Conservation (phyloP, 352 stramenopile genomes). For the Halophytophthora batemanensis region DNA sequence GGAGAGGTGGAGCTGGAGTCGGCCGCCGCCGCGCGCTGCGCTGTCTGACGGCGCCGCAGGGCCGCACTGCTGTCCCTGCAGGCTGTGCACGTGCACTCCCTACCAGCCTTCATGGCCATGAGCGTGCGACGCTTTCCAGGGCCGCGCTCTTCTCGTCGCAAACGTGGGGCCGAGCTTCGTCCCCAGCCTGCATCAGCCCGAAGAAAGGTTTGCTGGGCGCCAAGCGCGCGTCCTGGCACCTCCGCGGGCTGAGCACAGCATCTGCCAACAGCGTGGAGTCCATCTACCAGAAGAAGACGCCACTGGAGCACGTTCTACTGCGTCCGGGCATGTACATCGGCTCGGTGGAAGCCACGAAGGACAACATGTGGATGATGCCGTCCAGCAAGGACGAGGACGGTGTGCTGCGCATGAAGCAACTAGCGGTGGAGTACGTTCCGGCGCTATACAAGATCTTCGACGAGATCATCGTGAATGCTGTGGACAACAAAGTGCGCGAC, state of each 20-base stretch:
- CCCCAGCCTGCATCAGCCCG: no score
- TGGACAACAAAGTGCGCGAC: slow-evolving; percentile 93
- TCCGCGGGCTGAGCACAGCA: slow-evolving; percentile 28
- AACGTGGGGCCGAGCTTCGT: no score
- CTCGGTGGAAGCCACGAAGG: slow-evolving; percentile 72
- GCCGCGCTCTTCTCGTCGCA: slow-evolving; percentile 1
- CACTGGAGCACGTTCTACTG: slow-evolving; percentile 88
- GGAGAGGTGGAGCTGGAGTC: slow-evolving; percentile 26
- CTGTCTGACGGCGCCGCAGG: slow-evolving; percentile 18
- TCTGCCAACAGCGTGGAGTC: slow-evolving; percentile 56
- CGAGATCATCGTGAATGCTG: slow-evolving; percentile 99
- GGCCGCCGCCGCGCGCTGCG: slow-evolving; percentile 22
- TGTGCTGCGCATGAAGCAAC: slow-evolving; percentile 60
- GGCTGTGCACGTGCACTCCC: neutral
- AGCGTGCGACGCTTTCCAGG: no score
- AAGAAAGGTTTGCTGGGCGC: slow-evolving; percentile 1
- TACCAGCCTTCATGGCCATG: neutral
- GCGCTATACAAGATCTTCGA: slow-evolving; percentile 99
- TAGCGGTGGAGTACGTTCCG: slow-evolving; percentile 75
- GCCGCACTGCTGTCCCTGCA: neutral
- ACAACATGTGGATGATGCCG: slow-evolving; percentile 78
- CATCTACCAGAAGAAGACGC: slow-evolving; percentile 90
- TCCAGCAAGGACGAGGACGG: slow-evolving; percentile 23
- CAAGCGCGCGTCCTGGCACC: slow-evolving; percentile 1
- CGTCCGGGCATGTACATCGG: slow-evolving; percentile 91